Conservation (phyloP, 2,329 filamentous ascomycete species). For the Phialophora macrospora region DNA sequence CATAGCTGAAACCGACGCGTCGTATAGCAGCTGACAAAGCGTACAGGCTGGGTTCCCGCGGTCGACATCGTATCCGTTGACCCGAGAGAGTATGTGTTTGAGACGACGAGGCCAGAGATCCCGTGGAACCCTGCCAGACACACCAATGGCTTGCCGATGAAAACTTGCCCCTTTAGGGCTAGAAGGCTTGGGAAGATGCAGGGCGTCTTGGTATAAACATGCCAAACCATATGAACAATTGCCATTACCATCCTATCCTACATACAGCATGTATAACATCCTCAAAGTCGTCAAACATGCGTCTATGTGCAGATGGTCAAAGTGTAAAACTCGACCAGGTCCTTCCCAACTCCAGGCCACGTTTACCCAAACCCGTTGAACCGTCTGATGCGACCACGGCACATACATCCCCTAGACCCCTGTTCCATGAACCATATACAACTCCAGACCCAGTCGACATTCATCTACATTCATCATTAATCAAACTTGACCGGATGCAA, state of each 20-base stretch:
- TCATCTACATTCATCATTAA: conserved; percentile 18
- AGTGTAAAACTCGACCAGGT: background rate
- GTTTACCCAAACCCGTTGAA: background rate
- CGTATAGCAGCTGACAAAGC: background rate
- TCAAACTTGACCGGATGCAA: conserved; percentile 39
- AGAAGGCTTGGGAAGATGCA: background rate
- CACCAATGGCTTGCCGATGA: conserved; percentile 7
- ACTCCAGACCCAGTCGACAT: background rate
- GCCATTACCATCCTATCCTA: background rate
- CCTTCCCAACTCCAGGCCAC: background rate
- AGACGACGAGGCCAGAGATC: background rate
- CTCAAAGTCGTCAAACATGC: background rate
- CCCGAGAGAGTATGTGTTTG: background rate
- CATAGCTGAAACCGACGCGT: background rate
- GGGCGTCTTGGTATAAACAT: background rate
- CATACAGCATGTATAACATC: background rate
- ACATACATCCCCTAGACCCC: background rate
- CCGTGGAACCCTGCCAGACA: too few species aligned
- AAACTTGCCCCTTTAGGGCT: conserved; percentile 14
- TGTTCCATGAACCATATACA: background rate
- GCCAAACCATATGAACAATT: background rate
- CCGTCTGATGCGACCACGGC: background rate
- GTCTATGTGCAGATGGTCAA: background rate
- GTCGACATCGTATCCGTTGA: background rate
- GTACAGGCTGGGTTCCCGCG: background rate